phyloP scores from a whole-genome alignment of 495 filamentous ascomycete species.

The Acidiella bohemica region DNA sequence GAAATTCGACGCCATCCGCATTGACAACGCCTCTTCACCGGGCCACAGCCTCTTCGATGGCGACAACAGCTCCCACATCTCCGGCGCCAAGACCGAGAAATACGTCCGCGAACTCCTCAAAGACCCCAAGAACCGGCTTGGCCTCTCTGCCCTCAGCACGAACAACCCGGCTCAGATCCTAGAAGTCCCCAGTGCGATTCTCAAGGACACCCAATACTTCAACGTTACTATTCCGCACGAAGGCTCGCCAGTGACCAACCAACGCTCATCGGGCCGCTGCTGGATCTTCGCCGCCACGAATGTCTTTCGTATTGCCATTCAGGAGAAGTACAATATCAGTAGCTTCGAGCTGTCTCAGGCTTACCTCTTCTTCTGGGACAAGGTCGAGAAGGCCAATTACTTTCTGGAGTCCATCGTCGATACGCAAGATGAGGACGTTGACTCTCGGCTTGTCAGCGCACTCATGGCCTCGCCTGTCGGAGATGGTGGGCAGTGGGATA shows the following conservation, averaged over 20 bases:
- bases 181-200: conserved; percentile 34
- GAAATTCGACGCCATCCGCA: conserved; percentile 20
- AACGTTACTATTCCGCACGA: conserved; percentile 72
- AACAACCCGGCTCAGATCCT: conserved; percentile 42
- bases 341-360: conserved; percentile 73
- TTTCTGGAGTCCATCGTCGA: conserved; percentile 72
- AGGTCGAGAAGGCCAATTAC: conserved; percentile 81
- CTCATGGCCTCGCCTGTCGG: conserved; percentile 52
- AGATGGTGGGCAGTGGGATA: conserved; percentile 88
- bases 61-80: conserved; percentile 26
- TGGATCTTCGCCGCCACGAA: conserved; percentile 86
- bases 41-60: conserved; percentile 9
- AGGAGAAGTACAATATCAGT: conserved; percentile 63
- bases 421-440: conserved; percentile 49
- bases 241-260: conserved; percentile 73
- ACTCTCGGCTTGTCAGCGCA: conserved; percentile 53
- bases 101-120: conserved; percentile 49
- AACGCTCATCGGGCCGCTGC: conserved; percentile 64
- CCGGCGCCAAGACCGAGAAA: conserved; percentile 32
- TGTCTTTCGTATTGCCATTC: conserved; percentile 70
- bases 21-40: conserved; percentile 3
- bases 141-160: conserved; percentile 50
- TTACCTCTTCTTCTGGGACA: conserved; percentile 92
- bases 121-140: conserved; percentile 57
- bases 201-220: conserved; percentile 62